These are phyloP conservation scores for Aspergillus arachidicola DNA, from an alignment of 2,329 filamentous ascomycete species.

Conservation along the genomic window DNA sequence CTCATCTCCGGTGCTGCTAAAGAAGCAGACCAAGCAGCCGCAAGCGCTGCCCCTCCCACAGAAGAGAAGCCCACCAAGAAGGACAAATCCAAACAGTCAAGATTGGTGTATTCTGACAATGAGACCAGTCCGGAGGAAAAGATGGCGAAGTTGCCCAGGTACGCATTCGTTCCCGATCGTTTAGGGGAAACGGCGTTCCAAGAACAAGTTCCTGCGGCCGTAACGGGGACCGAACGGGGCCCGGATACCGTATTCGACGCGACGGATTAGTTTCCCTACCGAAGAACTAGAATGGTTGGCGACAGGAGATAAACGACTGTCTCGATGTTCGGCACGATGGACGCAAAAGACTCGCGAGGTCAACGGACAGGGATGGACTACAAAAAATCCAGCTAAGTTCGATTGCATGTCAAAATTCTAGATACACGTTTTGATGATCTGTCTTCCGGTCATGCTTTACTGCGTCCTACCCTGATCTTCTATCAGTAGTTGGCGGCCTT, in stretches of 20 bases:
- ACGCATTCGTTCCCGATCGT: slow-evolving; percentile 63
- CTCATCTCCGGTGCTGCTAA: slow-evolving; percentile 53
- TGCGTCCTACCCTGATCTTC: slow-evolving; percentile 35
- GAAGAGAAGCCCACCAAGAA: slow-evolving; percentile 69
- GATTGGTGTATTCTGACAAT: slow-evolving; percentile 80
- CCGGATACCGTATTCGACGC: slow-evolving; percentile 39
- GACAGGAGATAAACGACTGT: background rate
- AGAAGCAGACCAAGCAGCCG: slow-evolving; percentile 45
- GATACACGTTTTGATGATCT: slow-evolving; percentile 29
- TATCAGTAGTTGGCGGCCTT: slow-evolving; percentile 36
- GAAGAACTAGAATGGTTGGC: slow-evolving; percentile 9
- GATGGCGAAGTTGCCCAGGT: slow-evolving; percentile 77
- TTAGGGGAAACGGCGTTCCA: slow-evolving; percentile 40
- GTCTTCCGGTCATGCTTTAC: slow-evolving; percentile 21
- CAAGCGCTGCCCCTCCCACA: slow-evolving; percentile 34
- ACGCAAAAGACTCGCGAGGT: slow-evolving; percentile 7
- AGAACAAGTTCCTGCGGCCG: slow-evolving; percentile 37
- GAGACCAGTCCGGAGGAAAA: slow-evolving; percentile 84
- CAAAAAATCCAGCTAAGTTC: slow-evolving; percentile 41
- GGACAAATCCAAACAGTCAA: slow-evolving; percentile 64
- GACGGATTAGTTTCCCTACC: slow-evolving; percentile 26
- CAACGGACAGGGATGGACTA: slow-evolving; percentile 19
- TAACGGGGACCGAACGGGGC: slow-evolving; percentile 36
- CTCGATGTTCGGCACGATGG: slow-evolving; percentile 1
- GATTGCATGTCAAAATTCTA: slow-evolving; percentile 36